Base-by-base conservation (phyloP, 1,284 basidiomycete species). In the Trichosporon asahii region DNA sequence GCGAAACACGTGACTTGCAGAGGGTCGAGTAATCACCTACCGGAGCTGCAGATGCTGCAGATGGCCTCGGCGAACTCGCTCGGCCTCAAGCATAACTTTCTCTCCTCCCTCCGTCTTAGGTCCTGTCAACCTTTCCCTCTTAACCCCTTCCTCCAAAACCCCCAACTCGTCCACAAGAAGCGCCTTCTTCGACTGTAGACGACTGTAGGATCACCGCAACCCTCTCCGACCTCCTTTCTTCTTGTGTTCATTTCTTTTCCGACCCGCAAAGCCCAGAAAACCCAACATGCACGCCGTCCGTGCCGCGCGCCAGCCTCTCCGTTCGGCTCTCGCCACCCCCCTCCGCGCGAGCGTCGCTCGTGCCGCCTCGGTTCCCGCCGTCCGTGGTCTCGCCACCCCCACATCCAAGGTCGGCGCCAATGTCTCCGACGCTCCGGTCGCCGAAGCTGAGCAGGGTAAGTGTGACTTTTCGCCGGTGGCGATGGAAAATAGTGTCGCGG, bases 301-400 rank as follows among this genome's bases (percentile, higher is more conserved):
- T 61, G 57, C 57, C 57, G 57, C 29, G 29, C 57, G 57, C 57
- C 57, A 61, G 29, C 29, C 55, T 11, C 12, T 67, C 27, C 55
- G 37, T 11, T 63, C 57, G 35, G 49, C 55, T 31, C 60, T 67
- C 66, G 66, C 66, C 57, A 67, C 60, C 35, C 25, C 63, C 18
- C 35, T 61, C 29, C 57, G 57, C 18, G 27, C 57, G 21, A 33
- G 57, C 57, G 57, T 61, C 29, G 3, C 15, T 18, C 57, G 57
- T 27, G 57, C 57, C 29, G 57, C 29, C 29, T 29, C 57, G 8
- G 29, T 33, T 6, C 27, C 57, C 27, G 57, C 27, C 29, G 57
- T 61, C 57, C 57, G 57, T 61, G 57, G 57, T 31, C 27, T 61
- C 3, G 57, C 57, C 29, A 31, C 57, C 9, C 57, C 57, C 18